These are phyloP conservation scores for Hammondia hammondi DNA, from an alignment of 169 alveolate species.

Conservation along the genomic window DNA sequence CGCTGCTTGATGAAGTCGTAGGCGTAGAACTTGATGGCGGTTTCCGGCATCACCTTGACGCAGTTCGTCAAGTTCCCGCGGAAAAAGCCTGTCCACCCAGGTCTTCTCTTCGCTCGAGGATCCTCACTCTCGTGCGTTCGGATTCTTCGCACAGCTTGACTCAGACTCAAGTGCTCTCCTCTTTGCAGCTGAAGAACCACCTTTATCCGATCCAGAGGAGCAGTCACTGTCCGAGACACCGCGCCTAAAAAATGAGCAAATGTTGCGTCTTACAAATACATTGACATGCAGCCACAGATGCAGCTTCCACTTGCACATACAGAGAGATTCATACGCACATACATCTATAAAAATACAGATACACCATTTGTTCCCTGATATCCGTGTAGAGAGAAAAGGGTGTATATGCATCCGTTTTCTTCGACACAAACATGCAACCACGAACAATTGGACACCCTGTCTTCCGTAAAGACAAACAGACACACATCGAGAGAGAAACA, in stretches of 20 bases:
- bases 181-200: slow-evolving; percentile 73
- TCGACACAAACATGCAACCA: too few relatives aligned
- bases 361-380: too few relatives aligned
- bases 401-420: too few relatives aligned
- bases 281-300: not conserved
- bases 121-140: slow-evolving; percentile 42
- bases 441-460: too few relatives aligned
- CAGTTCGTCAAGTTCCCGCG: slow-evolving; percentile 76
- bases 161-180: slow-evolving; percentile 41
- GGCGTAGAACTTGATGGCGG: slow-evolving; percentile 71
- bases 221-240: slow-evolving; percentile 74
- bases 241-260: slow-evolving; percentile 56
- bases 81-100: slow-evolving; percentile 73
- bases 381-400: too few relatives aligned
- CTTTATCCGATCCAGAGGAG: slow-evolving; percentile 76
- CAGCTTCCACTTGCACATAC: too few relatives aligned
- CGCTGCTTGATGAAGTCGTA: slow-evolving; percentile 70
- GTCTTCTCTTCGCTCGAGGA: not conserved
- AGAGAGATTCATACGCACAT: too few relatives aligned
- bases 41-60: slow-evolving; percentile 73
- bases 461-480: too few relatives aligned
- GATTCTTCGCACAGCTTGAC: slow-evolving; percentile 47
- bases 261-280: not conserved
- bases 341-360: too few relatives aligned
- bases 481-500: not conserved